These are phyloP conservation scores for Trichoderma erinaceum DNA, from an alignment of 495 filamentous ascomycete species.

Conservation along the genomic window DNA sequence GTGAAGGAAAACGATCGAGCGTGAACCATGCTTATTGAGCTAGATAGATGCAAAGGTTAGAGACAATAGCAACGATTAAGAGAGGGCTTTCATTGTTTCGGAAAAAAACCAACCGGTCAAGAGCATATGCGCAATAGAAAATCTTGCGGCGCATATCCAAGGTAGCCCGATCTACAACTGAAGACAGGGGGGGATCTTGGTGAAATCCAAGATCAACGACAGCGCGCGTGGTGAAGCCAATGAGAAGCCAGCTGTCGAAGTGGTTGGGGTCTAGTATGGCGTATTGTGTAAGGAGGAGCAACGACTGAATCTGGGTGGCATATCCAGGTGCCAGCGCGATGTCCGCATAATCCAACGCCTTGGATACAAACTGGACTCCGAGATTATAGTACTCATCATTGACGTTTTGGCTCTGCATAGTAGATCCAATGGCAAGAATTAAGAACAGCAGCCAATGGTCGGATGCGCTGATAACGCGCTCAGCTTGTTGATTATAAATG, in stretches of 20 bases:
- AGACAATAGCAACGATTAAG: neutral
- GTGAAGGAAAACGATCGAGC: conserved; percentile 83
- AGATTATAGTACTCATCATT: conserved; percentile 58
- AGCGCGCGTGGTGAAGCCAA: conserved; percentile 78
- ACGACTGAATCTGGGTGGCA: conserved; percentile 72
- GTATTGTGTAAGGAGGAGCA: conserved; percentile 80
- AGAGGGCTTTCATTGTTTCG: neutral
- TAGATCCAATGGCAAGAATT: conserved; percentile 76
- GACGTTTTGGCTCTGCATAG: conserved; percentile 60
- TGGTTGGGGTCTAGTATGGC: conserved; percentile 79
- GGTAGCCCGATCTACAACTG: conserved; percentile 52
- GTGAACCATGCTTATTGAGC: conserved; percentile 73
- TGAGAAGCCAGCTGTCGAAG: conserved; percentile 85
- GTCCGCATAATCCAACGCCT: conserved; percentile 69
- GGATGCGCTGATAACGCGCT: conserved; percentile 55
- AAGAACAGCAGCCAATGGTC: conserved; percentile 84
- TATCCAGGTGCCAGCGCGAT: conserved; percentile 77
- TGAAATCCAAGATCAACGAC: conserved; percentile 85
- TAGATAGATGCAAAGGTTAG: conserved; percentile 37
- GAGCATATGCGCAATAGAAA: conserved; percentile 78
- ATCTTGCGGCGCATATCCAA: conserved; percentile 71
- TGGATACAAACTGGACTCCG: conserved; percentile 59
- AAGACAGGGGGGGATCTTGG: conserved; percentile 71
- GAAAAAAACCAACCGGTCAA: conserved; percentile 61
- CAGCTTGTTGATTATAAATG: conserved; percentile 55